phyloP scores from a whole-genome alignment of 441 rosid genomes.

The Mallotus repandus region DNA sequence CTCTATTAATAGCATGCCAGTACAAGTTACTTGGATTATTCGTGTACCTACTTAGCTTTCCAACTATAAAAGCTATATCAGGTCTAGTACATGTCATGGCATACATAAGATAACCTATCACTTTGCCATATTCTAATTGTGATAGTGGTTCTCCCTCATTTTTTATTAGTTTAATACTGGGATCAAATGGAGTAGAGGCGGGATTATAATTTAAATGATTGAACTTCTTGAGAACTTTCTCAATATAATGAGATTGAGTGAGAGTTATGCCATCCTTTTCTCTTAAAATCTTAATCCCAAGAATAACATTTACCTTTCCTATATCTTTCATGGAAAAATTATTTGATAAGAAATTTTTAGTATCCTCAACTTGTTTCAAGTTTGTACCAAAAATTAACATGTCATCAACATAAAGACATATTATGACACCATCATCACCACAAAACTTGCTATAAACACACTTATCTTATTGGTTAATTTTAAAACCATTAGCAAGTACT shows the following conservation, averaged over 20 bases:
- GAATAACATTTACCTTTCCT: slow-evolving; percentile 10
- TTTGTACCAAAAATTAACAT: slow-evolving; percentile 18
- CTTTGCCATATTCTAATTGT: background rate
- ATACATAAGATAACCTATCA: background rate
- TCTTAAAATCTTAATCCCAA: background rate
- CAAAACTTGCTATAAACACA: slow-evolving; percentile 18
- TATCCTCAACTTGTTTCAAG: slow-evolving; percentile 7
- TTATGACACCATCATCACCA: background rate
- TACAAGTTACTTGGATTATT: background rate
- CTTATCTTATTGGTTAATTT: slow-evolving; percentile 11
- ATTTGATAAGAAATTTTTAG: slow-evolving; percentile 16
- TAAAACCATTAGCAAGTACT: slow-evolving; percentile 2
- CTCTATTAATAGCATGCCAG: background rate
- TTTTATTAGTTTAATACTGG: background rate
- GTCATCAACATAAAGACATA: slow-evolving; percentile 21
- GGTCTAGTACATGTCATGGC: background rate
- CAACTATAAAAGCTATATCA: background rate
- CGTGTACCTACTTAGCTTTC: background rate
- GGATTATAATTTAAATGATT: slow-evolving; percentile 2
- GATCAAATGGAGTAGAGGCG: background rate
- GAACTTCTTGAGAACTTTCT: slow-evolving; percentile 6
- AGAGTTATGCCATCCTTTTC: background rate
- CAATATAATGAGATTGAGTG: slow-evolving; percentile 14
- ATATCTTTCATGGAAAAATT: slow-evolving; percentile 21
- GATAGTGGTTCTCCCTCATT: background rate